A percentile compares a stretch with the other conserved stretches of the same genome.
These are phyloP conservation scores for Cyclotella atomus DNA, from an alignment of 108 stramenopile genomes.

Conservation along the genomic window DNA sequence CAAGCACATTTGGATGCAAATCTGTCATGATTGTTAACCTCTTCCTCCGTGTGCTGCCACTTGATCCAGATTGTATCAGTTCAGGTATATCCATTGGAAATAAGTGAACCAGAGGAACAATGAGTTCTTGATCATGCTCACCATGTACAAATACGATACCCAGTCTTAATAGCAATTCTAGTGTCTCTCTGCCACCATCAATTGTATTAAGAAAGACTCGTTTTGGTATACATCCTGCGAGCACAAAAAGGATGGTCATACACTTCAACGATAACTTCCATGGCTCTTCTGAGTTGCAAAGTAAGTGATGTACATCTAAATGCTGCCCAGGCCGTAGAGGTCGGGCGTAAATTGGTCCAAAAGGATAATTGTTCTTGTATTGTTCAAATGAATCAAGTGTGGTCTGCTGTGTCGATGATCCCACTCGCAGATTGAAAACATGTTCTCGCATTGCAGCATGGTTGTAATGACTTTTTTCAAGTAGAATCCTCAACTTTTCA, in stretches of 20 bases:
- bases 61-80: neutral
- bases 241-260: constrained; percentile 50
- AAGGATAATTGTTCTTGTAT: constrained; percentile 40
- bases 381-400: constrained; percentile 1
- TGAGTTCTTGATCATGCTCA: constrained; percentile 22
- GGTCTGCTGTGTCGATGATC: neutral
- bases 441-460: constrained; percentile 23
- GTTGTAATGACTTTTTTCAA: constrained; percentile 31
- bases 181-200: constrained; percentile 42
- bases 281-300: constrained; percentile 3
- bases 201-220: constrained; percentile 32
- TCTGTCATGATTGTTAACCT: constrained; percentile 68
- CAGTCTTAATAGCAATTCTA: constrained; percentile 50
- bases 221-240: constrained; percentile 52
- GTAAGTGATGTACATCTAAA: constrained; percentile 20
- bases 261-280: constrained; percentile 41
- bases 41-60: too few relatives aligned
- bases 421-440: constrained; percentile 30
- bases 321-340: constrained; percentile 35
- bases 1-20: constrained; percentile 76
- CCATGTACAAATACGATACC: constrained; percentile 55
- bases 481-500: constrained; percentile 20
- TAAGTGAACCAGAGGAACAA: constrained; percentile 72
- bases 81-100: constrained; percentile 55
- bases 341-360: constrained; percentile 46